Base-by-base conservation (phyloP, 2,329 filamentous ascomycete species). In the Mycogone perniciosa region DNA sequence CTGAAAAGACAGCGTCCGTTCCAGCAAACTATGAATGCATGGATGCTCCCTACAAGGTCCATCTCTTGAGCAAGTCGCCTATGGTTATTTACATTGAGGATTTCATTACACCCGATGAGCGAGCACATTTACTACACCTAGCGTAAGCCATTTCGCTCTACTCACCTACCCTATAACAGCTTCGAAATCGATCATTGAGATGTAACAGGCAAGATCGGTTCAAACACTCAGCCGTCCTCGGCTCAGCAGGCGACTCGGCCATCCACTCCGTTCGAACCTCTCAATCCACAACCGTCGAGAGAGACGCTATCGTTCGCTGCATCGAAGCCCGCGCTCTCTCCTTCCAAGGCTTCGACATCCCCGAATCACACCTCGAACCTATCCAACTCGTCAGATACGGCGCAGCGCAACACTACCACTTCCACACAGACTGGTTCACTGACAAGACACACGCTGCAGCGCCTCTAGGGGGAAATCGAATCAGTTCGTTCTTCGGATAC, bases 341-440 rank as follows among this genome's bases (percentile, higher is more conserved):
- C 13, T 75, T 77, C 56, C 75, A 76, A 50, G 74, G 74, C 52
- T 67, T 71, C 51, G 65, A 68, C 54, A 57, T 63, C 7, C 60
- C 66, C 2, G 50, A 56, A n/a, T 52, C 49, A 4, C 64, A 73
- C 50, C 64, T 76, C 7, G 73, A 76, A 61, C 72, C 74, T 0
- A 59, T 77, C 9, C 74, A 76, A 59, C 69, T 76, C 4, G 74
- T 76, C 48, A 70, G 69, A 55, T 77, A 77, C 57, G 69, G 61
- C 31, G 54, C 59, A 8, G 70, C 70, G 10, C 71, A 74, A 57
- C 71, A 67, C 50, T 76, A 74, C 60, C 71, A 75, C 57, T 74
- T 71, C 58, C 75, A 77, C 63, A 75, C 72, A 4, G 75, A 77
- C 63, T 77, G 75, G 75, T 76, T 74, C 63, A 69, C 69, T 4